These are phyloP conservation scores for Penicillium sp. DNA, from an alignment of 2,329 filamentous ascomycete species.

Conservation along the genomic window DNA sequence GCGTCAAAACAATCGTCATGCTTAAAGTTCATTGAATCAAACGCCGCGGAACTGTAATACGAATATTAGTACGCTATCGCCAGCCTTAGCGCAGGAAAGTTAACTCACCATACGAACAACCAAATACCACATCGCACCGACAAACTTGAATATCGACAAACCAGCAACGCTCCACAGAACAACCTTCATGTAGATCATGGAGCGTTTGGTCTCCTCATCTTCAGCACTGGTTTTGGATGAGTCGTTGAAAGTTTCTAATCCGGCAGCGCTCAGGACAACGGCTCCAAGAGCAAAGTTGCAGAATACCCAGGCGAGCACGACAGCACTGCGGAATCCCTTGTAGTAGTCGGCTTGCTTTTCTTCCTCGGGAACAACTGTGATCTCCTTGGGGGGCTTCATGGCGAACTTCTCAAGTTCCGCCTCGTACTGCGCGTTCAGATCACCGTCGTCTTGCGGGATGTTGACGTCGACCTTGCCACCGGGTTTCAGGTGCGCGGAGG, in stretches of 20 bases:
- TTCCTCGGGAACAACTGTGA: constrained; percentile 45
- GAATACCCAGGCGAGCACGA: constrained; percentile 95
- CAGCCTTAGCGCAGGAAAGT: not conserved
- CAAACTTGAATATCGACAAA: constrained; percentile 79
- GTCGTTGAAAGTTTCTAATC: constrained; percentile 64
- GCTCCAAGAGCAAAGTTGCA: constrained; percentile 87
- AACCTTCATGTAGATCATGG: constrained; percentile 80
- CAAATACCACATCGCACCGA: constrained; percentile 89
- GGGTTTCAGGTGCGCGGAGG: constrained; percentile 83
- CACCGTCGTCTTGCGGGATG: constrained; percentile 83
- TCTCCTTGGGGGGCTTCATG: constrained; percentile 69
- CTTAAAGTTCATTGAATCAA: constrained; percentile 24
- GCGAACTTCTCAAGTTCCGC: constrained; percentile 72
- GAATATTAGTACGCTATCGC: constrained; percentile 24
- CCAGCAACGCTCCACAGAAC: constrained; percentile 87
- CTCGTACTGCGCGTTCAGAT: constrained; percentile 94
- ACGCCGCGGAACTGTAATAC: constrained; percentile 51
- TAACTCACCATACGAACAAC: constrained; percentile 77
- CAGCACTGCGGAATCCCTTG: constrained; percentile 86
- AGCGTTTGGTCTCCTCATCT: constrained; percentile 53
- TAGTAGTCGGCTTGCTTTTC: constrained; percentile 98
- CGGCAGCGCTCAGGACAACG: constrained; percentile 80
- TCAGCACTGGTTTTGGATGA: constrained; percentile 26
- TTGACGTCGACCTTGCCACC: constrained; percentile 92
- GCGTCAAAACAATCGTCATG: constrained; percentile 13